Percentiles rank a stretch among this genome's conserved stretches.
phyloP scores from a whole-genome alignment of 441 rosid genomes.

The Kokia cookei region DNA sequence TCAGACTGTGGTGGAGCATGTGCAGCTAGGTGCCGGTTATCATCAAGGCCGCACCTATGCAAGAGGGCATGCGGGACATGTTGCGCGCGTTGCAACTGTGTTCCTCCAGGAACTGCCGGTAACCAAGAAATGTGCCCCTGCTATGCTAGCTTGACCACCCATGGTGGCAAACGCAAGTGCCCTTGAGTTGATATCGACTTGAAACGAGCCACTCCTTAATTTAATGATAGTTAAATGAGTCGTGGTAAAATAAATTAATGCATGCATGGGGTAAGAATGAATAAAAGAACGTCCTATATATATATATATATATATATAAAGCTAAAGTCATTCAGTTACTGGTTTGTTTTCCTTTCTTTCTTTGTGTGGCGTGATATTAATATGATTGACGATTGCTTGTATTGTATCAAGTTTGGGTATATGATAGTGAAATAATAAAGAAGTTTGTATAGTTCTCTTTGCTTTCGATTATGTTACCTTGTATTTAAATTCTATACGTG shows the following conservation, averaged over 20 bases:
- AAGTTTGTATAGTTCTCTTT: background rate
- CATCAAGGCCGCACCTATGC: conserved; percentile 47
- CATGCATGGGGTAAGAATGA: background rate
- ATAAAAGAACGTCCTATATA: background rate
- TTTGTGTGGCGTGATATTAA: background rate
- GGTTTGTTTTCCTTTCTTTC: background rate
- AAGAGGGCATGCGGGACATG: conserved; percentile 67
- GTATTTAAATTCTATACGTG: background rate
- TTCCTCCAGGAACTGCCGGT: conserved; percentile 70
- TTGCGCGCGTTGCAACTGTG: conserved; percentile 61
- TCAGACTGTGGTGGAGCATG: conserved; percentile 56
- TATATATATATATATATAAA: background rate
- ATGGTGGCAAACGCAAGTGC: conserved; percentile 60
- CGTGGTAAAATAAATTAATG: background rate
- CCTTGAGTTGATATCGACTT: conserved; percentile 23
- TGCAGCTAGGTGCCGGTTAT: conserved; percentile 38
- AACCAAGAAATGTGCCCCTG: conserved; percentile 61
- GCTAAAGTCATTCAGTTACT: background rate
- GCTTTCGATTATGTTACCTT: background rate
- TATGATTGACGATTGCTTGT: background rate
- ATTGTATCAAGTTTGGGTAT: background rate
- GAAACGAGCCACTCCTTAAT: background rate
- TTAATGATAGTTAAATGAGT: background rate
- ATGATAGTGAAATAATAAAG: background rate
- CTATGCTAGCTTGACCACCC: conserved; percentile 64